Evolutionary conservation across 2,329 filamentous ascomycete genomes (phyloP).

Genomic region (Chlorencoelia australis): DNA sequence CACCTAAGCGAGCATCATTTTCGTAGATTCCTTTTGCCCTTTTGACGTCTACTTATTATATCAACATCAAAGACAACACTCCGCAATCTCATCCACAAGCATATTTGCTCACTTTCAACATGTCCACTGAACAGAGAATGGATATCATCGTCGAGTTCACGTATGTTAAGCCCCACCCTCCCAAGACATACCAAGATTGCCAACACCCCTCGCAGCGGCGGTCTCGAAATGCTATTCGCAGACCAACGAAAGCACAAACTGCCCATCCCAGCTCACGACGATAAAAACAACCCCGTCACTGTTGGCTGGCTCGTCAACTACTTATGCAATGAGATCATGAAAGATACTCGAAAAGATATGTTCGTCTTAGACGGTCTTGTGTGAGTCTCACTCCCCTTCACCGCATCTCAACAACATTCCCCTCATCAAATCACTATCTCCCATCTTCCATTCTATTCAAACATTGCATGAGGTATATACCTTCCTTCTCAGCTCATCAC

Average conservation of each 20-base stretch:
- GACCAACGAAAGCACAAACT: slow-evolving; percentile 68
- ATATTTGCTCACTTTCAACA: too few species aligned
- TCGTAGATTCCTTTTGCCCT: too few species aligned
- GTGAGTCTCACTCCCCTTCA: slow-evolving; percentile 42
- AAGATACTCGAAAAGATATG: slow-evolving; percentile 73
- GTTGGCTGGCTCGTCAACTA: slow-evolving; percentile 69
- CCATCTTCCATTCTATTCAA: not conserved
- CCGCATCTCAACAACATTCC: slow-evolving; percentile 11
- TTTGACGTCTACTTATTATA: too few species aligned
- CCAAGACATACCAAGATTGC: not conserved
- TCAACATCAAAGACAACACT: too few species aligned
- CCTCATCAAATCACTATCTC: slow-evolving; percentile 10
- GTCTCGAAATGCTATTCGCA: slow-evolving; percentile 87
- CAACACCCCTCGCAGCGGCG: slow-evolving; percentile 49
- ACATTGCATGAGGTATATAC: not conserved
- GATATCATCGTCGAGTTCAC: slow-evolving; percentile 63
- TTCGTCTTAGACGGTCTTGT: slow-evolving; percentile 82
- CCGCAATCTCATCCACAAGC: too few species aligned
- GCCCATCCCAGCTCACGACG: slow-evolving; percentile 52
- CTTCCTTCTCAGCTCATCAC: slow-evolving; percentile 3
- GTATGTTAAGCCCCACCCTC: slow-evolving; percentile 14
- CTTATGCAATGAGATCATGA: slow-evolving; percentile 75
- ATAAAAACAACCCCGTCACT: slow-evolving; percentile 50
- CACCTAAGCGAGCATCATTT: too few species aligned
- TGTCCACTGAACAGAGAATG: slow-evolving; percentile 30